Percentiles rank a stretch among this genome's conserved stretches.
These are phyloP conservation scores for Drechslerella dactyloides DNA, from an alignment of 2,329 filamentous ascomycete species.

Conservation along the genomic window DNA sequence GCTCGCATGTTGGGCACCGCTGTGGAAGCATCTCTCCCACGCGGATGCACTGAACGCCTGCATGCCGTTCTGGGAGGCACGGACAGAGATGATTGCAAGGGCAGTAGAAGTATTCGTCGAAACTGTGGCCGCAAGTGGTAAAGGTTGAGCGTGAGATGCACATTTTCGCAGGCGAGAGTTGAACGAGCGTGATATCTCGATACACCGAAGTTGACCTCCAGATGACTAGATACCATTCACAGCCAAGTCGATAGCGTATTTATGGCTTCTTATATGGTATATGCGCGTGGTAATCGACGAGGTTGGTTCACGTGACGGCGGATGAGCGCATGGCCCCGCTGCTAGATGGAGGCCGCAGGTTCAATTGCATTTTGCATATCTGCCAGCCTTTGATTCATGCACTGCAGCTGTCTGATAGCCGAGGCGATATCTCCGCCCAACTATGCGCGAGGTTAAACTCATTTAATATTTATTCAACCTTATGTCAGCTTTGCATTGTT, in stretches of 20 bases:
- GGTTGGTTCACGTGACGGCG: not conserved
- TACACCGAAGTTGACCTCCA: no score
- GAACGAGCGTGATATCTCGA: not conserved
- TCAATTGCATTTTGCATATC: not conserved
- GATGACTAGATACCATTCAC: no score
- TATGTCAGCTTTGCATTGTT: no score
- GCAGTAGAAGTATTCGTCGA: not conserved
- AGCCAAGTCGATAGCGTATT: no score
- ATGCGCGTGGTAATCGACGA: not conserved
- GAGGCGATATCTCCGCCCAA: no score
- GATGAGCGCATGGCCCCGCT: not conserved
- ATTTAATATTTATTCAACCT: no score
- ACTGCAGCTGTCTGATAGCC: no score
- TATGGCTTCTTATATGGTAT: not conserved
- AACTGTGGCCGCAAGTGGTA: not conserved
- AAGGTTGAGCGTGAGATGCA: not conserved
- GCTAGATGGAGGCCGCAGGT: not conserved
- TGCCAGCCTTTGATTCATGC: not conserved
- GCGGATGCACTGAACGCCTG: not conserved
- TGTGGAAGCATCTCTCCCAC: not conserved
- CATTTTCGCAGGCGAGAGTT: not conserved
- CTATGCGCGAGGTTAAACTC: no score
- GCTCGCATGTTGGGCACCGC: not conserved
- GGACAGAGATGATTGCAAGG: slow-evolving; percentile 1
- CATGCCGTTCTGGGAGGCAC: not conserved